These are phyloP conservation scores for Phyllosticta citriasiana DNA, from an alignment of 2,329 filamentous ascomycete genomes.

Conservation along the genomic window DNA sequence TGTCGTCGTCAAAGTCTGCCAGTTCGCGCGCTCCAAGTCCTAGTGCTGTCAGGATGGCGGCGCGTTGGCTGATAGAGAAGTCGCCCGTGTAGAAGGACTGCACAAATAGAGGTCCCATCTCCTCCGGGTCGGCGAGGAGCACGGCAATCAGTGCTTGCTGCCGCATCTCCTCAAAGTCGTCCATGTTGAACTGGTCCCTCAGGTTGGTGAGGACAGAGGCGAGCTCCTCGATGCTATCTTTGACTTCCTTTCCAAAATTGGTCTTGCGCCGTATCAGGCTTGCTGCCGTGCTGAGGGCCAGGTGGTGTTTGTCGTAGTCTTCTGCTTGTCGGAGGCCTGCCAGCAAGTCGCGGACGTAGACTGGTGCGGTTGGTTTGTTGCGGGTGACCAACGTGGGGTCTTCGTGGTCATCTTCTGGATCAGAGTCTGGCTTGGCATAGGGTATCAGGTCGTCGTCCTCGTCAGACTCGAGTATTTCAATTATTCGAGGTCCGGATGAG, in stretches of 20 bases:
- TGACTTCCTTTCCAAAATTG: conserved; percentile 78
- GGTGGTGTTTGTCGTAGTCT: conserved; percentile 71
- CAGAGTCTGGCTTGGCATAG: conserved; percentile 79
- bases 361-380: conserved; percentile 72
- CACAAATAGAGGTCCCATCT: conserved; percentile 76
- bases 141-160: conserved; percentile 76
- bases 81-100: conserved; percentile 85
- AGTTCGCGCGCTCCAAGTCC: conserved; percentile 77
- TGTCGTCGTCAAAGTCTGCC: conserved; percentile 58
- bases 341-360: conserved; percentile 84
- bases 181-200: conserved; percentile 75
- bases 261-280: conserved; percentile 78
- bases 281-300: conserved; percentile 69
- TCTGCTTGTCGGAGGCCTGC: conserved; percentile 69
- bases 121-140: conserved; percentile 62
- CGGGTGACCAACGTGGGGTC: conserved; percentile 79
- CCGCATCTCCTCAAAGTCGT: conserved; percentile 64
- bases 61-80: conserved; percentile 77
- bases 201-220: conserved; percentile 67
- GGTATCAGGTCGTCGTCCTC: conserved; percentile 57
- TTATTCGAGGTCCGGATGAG: conserved; percentile 34
- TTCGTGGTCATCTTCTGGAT: conserved; percentile 84
- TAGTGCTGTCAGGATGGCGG: conserved; percentile 69
- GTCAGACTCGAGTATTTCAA: conserved; percentile 42
- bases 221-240: conserved; percentile 72